A percentile compares a stretch with the other conserved stretches of the same genome.
Conservation (phyloP, 352 stramenopile species). For the Peronospora belbahrii region DNA sequence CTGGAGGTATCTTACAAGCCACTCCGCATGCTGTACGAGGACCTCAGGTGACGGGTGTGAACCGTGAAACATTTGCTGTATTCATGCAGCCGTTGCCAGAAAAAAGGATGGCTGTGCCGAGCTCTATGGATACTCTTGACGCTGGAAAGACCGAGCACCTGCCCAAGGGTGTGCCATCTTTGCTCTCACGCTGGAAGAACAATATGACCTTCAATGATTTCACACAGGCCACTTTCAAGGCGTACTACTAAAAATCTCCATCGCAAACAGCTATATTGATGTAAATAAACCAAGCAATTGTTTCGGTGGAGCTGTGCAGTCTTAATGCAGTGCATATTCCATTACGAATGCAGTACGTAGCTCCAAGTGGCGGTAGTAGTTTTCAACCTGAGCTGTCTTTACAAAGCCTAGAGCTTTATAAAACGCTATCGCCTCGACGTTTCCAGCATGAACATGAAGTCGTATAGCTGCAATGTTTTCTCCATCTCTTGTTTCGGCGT, state of each 20-base stretch:
- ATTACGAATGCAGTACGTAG: slow-evolving; percentile 46
- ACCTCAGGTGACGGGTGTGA: slow-evolving; percentile 61
- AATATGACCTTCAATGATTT: slow-evolving; percentile 90
- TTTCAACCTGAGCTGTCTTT: slow-evolving; percentile 35
- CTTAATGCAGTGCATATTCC: slow-evolving; percentile 26
- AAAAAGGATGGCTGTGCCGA: slow-evolving; percentile 75
- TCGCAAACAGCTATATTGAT: not conserved
- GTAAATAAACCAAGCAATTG: not conserved
- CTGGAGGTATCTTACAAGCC: slow-evolving; percentile 86
- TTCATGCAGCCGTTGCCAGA: slow-evolving; percentile 94
- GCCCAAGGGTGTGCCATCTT: slow-evolving; percentile 67
- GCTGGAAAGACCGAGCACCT: slow-evolving; percentile 67
- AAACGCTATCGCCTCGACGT: slow-evolving; percentile 54
- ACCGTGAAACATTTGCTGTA: slow-evolving; percentile 92
- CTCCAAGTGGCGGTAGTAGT: slow-evolving; percentile 62
- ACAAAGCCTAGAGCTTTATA: slow-evolving; percentile 46
- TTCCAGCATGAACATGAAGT: slow-evolving; percentile 57
- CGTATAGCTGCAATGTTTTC: slow-evolving; percentile 20
- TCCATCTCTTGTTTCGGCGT: slow-evolving; percentile 5
- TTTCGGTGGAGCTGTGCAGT: not conserved
- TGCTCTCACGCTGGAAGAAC: slow-evolving; percentile 83
- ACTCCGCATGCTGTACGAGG: slow-evolving; percentile 88
- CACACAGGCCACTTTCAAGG: slow-evolving; percentile 84
- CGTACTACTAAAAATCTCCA: slow-evolving; percentile 79
- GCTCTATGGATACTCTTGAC: slow-evolving; percentile 20